Percentiles rank a stretch among this genome's conserved stretches.
Evolutionary conservation across 1,284 basidiomycete species (phyloP).

Genomic region (Trametes versicolor): DNA sequence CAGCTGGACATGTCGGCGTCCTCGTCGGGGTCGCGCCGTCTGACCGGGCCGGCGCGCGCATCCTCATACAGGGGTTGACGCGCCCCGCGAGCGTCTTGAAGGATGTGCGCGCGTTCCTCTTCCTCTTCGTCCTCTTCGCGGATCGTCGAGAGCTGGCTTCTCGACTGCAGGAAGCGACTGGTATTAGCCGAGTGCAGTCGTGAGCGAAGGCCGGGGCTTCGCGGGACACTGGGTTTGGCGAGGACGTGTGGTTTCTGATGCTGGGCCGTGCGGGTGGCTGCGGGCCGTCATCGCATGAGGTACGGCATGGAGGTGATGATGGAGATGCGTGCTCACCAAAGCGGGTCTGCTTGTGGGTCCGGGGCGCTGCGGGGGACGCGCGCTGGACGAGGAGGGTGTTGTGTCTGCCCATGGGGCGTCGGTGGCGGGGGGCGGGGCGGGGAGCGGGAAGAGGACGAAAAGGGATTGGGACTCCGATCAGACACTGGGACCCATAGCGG

Average conservation of each 20-base stretch:
- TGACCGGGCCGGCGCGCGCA: conserved; percentile 22
- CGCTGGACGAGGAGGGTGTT: conserved; percentile 35
- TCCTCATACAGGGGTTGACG: conserved; percentile 31
- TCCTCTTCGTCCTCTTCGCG: conserved; percentile 36
- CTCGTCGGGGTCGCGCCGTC: conserved; percentile 33
- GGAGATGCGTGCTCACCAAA: conserved; percentile 25
- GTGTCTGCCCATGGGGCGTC: conserved; percentile 33
- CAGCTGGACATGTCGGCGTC: conserved; percentile 54
- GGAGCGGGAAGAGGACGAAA: conserved; percentile 5
- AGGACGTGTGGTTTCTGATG: conserved; percentile 32
- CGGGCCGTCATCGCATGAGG: conserved; percentile 22
- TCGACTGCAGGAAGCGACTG: conserved; percentile 34
- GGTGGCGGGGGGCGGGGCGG: conserved; percentile 8
- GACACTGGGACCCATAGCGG: conserved; percentile 5
- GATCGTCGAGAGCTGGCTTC: conserved; percentile 33
- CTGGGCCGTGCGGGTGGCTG: conserved; percentile 26
- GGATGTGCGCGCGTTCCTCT: conserved; percentile 20
- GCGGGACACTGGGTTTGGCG: conserved; percentile 22
- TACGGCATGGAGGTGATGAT: conserved; percentile 14
- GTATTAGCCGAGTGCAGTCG: conserved; percentile 35
- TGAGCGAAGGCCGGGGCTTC: conserved; percentile 31
- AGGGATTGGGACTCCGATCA: conserved; percentile 15
- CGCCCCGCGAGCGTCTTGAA: conserved; percentile 25
- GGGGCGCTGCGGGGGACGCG: conserved; percentile 27
- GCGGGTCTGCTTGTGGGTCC: conserved; percentile 28